phyloP scores from a whole-genome alignment of 139 green algal species.

The Coelastrella sp. region DNA sequence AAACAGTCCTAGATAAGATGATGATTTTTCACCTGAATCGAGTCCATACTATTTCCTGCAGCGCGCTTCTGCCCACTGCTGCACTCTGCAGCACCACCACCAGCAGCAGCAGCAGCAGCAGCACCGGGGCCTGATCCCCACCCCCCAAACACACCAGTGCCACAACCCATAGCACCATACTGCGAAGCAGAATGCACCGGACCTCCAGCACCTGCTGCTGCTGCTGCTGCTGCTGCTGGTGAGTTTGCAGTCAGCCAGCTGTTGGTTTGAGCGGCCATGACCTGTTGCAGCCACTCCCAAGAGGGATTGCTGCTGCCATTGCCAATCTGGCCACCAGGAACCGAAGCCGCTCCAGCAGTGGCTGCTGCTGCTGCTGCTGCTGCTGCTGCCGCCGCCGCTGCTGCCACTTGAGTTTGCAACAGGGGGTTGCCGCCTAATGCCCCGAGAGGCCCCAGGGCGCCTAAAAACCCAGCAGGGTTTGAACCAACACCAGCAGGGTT shows the following conservation, averaged over 20 bases:
- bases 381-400: conserved; percentile 31
- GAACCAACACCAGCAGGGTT: background rate
- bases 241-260: conserved; percentile 27
- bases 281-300: conserved; percentile 28
- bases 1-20: no score
- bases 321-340: background rate
- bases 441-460: background rate
- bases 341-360: background rate
- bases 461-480: background rate
- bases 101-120: background rate
- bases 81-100: background rate
- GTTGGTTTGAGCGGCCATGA: conserved; percentile 28
- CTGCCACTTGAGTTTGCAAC: background rate
- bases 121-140: background rate
- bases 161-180: conserved; percentile 20
- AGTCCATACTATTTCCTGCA: background rate
- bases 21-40: conserved; percentile 16
- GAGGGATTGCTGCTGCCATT: background rate
- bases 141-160: background rate
- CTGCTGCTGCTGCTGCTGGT: conserved; percentile 16
- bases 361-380: conserved; percentile 5
- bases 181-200: conserved; percentile 37
- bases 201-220: background rate
- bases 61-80: conserved; percentile 10
- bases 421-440: background rate